Conservation (phyloP, 495 filamentous ascomycete genomes). For the Xylaria castorea region DNA sequence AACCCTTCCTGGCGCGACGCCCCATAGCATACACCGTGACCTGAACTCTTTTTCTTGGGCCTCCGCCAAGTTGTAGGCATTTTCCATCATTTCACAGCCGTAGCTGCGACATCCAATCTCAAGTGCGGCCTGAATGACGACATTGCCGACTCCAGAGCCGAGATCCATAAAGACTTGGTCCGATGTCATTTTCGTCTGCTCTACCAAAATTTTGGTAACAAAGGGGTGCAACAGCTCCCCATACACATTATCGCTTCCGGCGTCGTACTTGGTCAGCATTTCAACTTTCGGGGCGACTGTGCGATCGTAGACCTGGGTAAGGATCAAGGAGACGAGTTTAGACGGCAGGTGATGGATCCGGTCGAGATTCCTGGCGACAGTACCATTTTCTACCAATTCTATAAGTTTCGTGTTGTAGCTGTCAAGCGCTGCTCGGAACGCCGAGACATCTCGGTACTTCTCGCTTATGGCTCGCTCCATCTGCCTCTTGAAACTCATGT, state of each 20-base stretch:
- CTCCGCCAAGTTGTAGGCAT: conserved; percentile 82
- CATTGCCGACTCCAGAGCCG: conserved; percentile 94
- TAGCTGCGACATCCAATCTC: conserved; percentile 94
- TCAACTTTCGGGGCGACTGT: conserved; percentile 90
- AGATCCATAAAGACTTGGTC: conserved; percentile 90
- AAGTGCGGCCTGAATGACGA: conserved; percentile 91
- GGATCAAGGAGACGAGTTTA: conserved; percentile 77
- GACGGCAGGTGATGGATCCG: conserved; percentile 67
- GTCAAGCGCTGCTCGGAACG: conserved; percentile 71
- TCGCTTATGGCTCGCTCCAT: conserved; percentile 70
- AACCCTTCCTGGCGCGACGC: conserved; percentile 78
- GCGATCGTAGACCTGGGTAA: conserved; percentile 88
- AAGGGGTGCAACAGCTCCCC: conserved; percentile 90
- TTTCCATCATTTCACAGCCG: conserved; percentile 95
- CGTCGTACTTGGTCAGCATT: conserved; percentile 79
- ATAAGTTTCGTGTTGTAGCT: conserved; percentile 77
- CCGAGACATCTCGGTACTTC: conserved; percentile 65
- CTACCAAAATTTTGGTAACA: conserved; percentile 75
- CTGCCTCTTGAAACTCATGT: conserved; percentile 72
- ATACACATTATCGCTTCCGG: conserved; percentile 90
- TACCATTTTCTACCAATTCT: conserved; percentile 65
- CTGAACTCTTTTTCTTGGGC: conserved; percentile 86
- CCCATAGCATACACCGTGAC: conserved; percentile 87
- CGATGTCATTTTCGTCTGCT: conserved; percentile 76
- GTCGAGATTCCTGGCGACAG: conserved; percentile 72